Conservation (phyloP, 78 protist genomes). For the Acrasis kona region DNA sequence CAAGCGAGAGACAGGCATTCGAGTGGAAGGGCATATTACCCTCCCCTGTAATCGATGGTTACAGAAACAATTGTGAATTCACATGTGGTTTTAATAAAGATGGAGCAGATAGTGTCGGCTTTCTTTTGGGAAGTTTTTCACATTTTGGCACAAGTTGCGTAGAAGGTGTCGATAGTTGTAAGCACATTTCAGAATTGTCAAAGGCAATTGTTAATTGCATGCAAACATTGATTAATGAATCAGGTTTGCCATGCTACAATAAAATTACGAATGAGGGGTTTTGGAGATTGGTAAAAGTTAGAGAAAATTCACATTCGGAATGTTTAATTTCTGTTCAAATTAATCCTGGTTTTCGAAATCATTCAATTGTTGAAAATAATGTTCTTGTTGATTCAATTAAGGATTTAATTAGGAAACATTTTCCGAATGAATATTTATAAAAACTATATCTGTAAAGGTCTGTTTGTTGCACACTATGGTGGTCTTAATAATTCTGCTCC, state of each 20-base stretch:
- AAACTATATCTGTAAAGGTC: not conserved
- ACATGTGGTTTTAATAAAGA: not conserved
- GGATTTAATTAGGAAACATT: not conserved
- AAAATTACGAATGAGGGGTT: slow-evolving; percentile 3
- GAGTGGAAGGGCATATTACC: not conserved
- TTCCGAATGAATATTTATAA: not conserved
- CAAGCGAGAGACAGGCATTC: not conserved
- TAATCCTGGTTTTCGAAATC: too few species aligned
- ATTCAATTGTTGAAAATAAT: too few species aligned
- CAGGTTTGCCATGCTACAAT: not conserved
- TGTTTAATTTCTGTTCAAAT: too few species aligned
- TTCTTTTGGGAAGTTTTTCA: too few species aligned
- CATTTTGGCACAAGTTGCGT: too few species aligned
- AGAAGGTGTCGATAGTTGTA: not conserved
- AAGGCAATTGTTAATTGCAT: not conserved
- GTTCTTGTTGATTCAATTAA: not conserved
- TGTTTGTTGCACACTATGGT: not conserved
- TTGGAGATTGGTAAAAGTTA: not conserved
- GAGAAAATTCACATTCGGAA: not conserved
- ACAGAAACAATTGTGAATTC: slow-evolving; percentile 48
- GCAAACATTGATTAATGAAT: not conserved
- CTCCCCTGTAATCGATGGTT: slow-evolving; percentile 16
- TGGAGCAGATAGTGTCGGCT: too few species aligned
- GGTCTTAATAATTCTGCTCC: slow-evolving; percentile 43
- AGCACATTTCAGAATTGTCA: not conserved